Conservation (phyloP, 2,329 filamentous ascomycete genomes). For the Hypoxylon rubiginosum region DNA sequence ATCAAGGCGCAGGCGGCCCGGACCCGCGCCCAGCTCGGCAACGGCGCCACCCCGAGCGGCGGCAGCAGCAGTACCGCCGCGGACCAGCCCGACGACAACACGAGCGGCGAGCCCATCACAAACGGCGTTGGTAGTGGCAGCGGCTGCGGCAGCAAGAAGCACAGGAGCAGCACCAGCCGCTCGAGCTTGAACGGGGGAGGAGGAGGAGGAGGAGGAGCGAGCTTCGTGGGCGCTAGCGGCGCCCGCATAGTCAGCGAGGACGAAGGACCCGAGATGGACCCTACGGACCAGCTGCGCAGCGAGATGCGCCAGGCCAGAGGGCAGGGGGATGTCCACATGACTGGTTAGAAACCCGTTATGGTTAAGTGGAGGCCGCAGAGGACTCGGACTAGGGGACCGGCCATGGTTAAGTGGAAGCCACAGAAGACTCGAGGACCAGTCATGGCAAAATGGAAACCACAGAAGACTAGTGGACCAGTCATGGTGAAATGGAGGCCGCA, state of each 20-base stretch:
- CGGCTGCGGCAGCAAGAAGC: slow-evolving; percentile 55
- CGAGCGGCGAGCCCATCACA: slow-evolving; percentile 31
- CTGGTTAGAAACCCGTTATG: slow-evolving; percentile 55
- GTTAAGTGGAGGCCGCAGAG: too few species aligned
- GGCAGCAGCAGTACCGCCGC: slow-evolving; percentile 42
- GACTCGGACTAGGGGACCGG: too few species aligned
- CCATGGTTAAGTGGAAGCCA: too few species aligned
- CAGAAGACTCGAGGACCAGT: too few species aligned
- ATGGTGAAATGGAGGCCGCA: too few species aligned
- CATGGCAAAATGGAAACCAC: too few species aligned
- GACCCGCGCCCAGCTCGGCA: slow-evolving; percentile 63
- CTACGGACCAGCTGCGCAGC: slow-evolving; percentile 67
- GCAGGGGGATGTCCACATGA: slow-evolving; percentile 71
- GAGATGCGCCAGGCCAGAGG: slow-evolving; percentile 65
- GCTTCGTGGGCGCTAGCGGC: slow-evolving; percentile 49
- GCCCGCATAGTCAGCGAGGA: slow-evolving; percentile 47
- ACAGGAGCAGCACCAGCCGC: slow-evolving; percentile 50
- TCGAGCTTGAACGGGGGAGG: slow-evolving; percentile 46
- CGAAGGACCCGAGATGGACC: slow-evolving; percentile 52
- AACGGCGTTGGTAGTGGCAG: too few species aligned
- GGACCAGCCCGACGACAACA: slow-evolving; percentile 49
- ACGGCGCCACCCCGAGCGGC: slow-evolving; percentile 47
- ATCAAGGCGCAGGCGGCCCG: slow-evolving; percentile 75
- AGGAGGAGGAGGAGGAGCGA: slow-evolving; percentile 31
- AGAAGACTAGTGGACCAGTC: too few species aligned